phyloP scores from a whole-genome alignment of 1,284 basidiomycete genomes.

The Moesziomyces antarcticus region DNA sequence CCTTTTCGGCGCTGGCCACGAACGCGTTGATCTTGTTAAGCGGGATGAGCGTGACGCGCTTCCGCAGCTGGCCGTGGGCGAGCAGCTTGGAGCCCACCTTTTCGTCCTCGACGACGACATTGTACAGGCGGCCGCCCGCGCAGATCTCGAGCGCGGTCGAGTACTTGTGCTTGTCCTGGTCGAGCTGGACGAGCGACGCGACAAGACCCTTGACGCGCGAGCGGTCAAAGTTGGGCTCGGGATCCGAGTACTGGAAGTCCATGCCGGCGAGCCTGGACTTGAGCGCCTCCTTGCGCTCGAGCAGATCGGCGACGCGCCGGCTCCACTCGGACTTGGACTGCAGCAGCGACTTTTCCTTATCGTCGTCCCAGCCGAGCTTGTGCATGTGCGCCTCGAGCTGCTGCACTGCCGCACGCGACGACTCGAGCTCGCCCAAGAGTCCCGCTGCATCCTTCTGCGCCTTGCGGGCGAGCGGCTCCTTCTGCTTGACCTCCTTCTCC shows the following conservation, averaged over 20 bases:
- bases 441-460: slow-evolving; percentile 86
- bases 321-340: slow-evolving; percentile 74
- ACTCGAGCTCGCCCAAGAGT: slow-evolving; percentile 72
- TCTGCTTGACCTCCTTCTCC: slow-evolving; percentile 81
- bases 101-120: slow-evolving; percentile 84
- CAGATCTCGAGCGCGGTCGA: slow-evolving; percentile 93
- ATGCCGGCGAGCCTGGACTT: slow-evolving; percentile 78
- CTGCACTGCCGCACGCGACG: slow-evolving; percentile 71
- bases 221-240: slow-evolving; percentile 84
- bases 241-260: slow-evolving; percentile 85
- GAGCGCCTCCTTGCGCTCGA: slow-evolving; percentile 79
- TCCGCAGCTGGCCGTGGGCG: slow-evolving; percentile 83
- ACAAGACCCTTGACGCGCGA: slow-evolving; percentile 82
- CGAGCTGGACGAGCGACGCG: slow-evolving; percentile 79
- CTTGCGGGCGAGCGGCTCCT: slow-evolving; percentile 83
- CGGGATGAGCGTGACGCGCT: slow-evolving; percentile 92
- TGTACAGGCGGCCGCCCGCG: slow-evolving; percentile 90
- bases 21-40: slow-evolving; percentile 87
- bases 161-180: slow-evolving; percentile 75
- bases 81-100: slow-evolving; percentile 86
- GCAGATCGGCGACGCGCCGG: slow-evolving; percentile 74
- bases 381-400: slow-evolving; percentile 67
- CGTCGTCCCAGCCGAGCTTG: slow-evolving; percentile 81
- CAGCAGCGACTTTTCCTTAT: slow-evolving; percentile 79
- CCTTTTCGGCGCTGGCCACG: slow-evolving; percentile 78